A percentile compares a stretch with the other conserved stretches of the same genome.
phyloP scores from a whole-genome alignment of 768 basidiomycete species.

The Chlorophyllum brunneum region DNA sequence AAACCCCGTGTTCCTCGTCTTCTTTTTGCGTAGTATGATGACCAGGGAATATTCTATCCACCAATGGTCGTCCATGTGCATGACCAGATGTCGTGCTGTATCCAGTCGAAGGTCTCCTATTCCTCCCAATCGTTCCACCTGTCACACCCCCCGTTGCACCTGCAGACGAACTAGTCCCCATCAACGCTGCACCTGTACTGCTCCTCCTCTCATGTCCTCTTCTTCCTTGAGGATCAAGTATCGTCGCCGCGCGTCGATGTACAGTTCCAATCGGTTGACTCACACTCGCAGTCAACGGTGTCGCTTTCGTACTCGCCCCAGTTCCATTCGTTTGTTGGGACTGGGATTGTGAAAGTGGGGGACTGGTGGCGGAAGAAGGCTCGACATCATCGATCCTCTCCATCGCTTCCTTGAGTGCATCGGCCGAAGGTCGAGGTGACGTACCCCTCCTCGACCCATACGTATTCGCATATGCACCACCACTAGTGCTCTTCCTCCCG shows the following conservation, averaged over 20 bases:
- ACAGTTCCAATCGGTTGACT: constrained; percentile 56
- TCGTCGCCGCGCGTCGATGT: constrained; percentile 75
- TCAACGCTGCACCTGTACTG: constrained; percentile 66
- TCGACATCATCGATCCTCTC: constrained; percentile 22
- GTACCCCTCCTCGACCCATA: constrained; percentile 8
- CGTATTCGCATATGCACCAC: too few relatives aligned
- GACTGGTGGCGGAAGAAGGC: not conserved
- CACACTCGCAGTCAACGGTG: constrained; percentile 34
- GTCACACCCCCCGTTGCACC: constrained; percentile 18
- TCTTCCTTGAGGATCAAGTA: constrained; percentile 65
- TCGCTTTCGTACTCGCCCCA: constrained; percentile 13
- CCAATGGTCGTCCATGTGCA: constrained; percentile 27
- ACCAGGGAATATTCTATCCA: constrained; percentile 43
- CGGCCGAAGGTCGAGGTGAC: constrained; percentile 25
- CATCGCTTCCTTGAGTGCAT: constrained; percentile 22
- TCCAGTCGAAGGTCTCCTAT: constrained; percentile 70
- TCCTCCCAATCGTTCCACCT: constrained; percentile 61
- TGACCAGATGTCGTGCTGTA: constrained; percentile 33
- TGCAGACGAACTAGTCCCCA: constrained; percentile 18
- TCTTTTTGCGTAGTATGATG: constrained; percentile 2
- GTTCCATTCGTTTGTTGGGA: constrained; percentile 3
- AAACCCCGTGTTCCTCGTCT: not conserved
- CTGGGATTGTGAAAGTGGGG: not conserved
- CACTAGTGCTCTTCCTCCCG: constrained; percentile 47
- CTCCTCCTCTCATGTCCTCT: constrained; percentile 71